Percentiles rank a stretch among this genome's conserved stretches.
phyloP scores from a whole-genome alignment of 2,329 filamentous ascomycete species.

The Microsporum ferrugineum region DNA sequence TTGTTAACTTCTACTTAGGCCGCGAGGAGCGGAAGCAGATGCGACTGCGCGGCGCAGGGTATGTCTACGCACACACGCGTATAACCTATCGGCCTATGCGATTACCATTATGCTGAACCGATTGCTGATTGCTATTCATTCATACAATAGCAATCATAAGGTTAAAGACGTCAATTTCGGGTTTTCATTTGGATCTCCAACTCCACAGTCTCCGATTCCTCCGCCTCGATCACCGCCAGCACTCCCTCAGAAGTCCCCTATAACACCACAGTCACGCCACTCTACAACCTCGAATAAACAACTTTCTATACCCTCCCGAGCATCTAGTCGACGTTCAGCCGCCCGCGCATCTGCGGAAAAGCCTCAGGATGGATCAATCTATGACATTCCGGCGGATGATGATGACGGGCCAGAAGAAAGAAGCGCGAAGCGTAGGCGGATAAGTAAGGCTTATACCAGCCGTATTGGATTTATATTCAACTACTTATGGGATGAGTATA shows the following conservation, averaged over 20 bases:
- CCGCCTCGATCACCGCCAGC: constrained; percentile 11
- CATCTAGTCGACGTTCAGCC: constrained; percentile 15
- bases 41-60: constrained; percentile 48
- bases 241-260: not conserved
- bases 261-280: constrained; percentile 6
- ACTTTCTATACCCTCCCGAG: constrained; percentile 12
- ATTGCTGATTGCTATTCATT: constrained; percentile 8
- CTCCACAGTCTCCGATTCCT: constrained; percentile 14
- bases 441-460: constrained; percentile 9
- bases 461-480: not conserved
- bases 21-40: constrained; percentile 45
- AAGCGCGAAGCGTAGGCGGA: constrained; percentile 13
- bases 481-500: not conserved
- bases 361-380: constrained; percentile 21
- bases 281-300: constrained; percentile 11
- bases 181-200: constrained; percentile 36
- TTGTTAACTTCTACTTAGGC: constrained; percentile 23
- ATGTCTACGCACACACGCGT: constrained; percentile 21
- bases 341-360: constrained; percentile 19
- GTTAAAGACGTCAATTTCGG: constrained; percentile 40
- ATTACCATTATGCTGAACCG: constrained; percentile 15
- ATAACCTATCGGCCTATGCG: constrained; percentile 11
- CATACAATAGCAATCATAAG: constrained; percentile 33
- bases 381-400: constrained; percentile 28
- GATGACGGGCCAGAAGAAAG: constrained; percentile 17